Base-by-base conservation (phyloP, 164 flowering plant genomes). In the Santalum album region DNA sequence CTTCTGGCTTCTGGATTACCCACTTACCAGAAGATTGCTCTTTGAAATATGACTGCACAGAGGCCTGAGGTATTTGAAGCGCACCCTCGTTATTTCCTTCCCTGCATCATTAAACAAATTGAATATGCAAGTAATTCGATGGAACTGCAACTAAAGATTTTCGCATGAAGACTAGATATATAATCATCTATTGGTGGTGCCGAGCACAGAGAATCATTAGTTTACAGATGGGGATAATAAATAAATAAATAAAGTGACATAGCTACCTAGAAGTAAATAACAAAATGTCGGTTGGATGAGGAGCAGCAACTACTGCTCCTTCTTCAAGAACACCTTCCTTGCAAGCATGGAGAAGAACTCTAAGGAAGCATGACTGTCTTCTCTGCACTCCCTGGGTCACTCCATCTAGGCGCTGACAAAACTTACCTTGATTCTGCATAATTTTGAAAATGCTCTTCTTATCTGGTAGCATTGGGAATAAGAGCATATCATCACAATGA, bases 231-330 rank as follows among this genome's bases (percentile, higher is more conserved):
- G 9, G 6, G 9, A 29, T 29, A 9, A 29, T 9, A 4, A 29
- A 29, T 17, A 42, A 17, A 42, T 18, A 26, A 12, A 45, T 38
- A 12, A 38, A 14, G 16, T 3, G 43, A 9, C 49, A 19, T 24
- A 23, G 25, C 3, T 58, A 87, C 98, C 95, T 78, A 56, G 81
- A 73, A 57, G 61, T 72, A 81, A 71, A 81, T 17, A 65, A 51
- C 17, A 62, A 55, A 53, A 89, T 53, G 69, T 92, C 99, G 29
- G 68, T n/a, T 21, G 54, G 68, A 48, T 2, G 56, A 42, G 96
- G 97, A 24, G 94, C 97, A 77, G 90, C 85, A 35, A 92, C 72
- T 55, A 85, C 72, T 27, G 88, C 91, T 53, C 96, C 96, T 55
- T 87, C 88, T 58, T 92, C 97, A 61, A 89, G 82, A 59, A 53